Conservation (phyloP, 176 grass and related monocot genomes). For the Echinochloa phyllopogon region DNA sequence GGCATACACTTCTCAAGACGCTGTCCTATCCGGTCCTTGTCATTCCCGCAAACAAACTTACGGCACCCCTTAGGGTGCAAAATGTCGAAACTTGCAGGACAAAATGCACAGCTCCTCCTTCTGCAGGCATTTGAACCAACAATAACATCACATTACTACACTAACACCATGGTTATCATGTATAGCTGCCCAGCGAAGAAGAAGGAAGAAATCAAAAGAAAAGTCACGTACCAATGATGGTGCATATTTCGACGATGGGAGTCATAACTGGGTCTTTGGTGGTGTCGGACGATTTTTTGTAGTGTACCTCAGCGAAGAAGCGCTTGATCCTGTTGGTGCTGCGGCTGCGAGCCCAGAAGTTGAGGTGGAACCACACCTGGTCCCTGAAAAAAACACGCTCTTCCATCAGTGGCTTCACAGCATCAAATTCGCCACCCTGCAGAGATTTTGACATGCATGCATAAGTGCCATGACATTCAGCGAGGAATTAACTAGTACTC, state of each 20-base stretch:
- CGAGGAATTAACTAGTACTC: neutral
- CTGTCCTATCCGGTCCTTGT: slow-evolving; percentile 19
- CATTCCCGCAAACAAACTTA: slow-evolving; percentile 31
- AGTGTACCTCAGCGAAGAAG: slow-evolving; percentile 39
- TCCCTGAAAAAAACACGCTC: neutral
- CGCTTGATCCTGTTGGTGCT: slow-evolving; percentile 32
- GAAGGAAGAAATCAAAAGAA: neutral
- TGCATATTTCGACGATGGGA: slow-evolving; percentile 36
- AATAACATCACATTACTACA: neutral
- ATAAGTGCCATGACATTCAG: neutral
- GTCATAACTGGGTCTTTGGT: too few relatives aligned
- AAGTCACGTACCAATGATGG: slow-evolving; percentile 17
- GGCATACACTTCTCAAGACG: neutral
- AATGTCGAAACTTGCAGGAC: neutral
- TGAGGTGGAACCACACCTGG: slow-evolving; percentile 31
- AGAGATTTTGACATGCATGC: neutral
- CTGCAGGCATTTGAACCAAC: neutral
- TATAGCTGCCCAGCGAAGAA: neutral
- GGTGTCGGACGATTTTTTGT: neutral
- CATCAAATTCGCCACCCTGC: slow-evolving; percentile 39
- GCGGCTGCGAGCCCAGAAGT: slow-evolving; percentile 48
- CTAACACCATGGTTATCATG: too few relatives aligned
- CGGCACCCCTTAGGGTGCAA: slow-evolving; percentile 23
- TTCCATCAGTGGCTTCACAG: slow-evolving; percentile 33
- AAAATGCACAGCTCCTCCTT: slow-evolving; percentile 21